Base-by-base conservation (phyloP, 371 early-diverging fungal species). In the Synchytrium microbalum region DNA sequence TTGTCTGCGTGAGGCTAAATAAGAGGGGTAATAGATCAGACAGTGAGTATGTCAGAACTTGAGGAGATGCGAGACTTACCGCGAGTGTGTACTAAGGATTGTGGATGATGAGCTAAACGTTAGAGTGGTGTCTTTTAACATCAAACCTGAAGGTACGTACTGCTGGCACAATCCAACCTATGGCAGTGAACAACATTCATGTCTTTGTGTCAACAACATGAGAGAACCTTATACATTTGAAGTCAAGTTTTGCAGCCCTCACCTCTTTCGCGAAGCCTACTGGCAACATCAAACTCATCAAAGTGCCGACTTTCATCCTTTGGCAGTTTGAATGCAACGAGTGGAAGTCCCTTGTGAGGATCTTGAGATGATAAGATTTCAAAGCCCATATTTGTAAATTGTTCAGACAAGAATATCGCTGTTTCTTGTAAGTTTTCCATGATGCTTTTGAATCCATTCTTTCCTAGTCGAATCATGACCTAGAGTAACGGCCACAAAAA, bases 211-310 rank as follows among this genome's bases (percentile, higher is more conserved):
- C n/a, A n/a, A n/a, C n/a, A n/a, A n/a, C n/a, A n/a, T n/a, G n/a
- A n/a, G n/a, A n/a, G n/a, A n/a, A n/a, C n/a, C n/a, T n/a, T n/a
- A n/a, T n/a, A n/a, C n/a, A n/a, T n/a, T n/a, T n/a, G n/a, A n/a
- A n/a, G n/a, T n/a, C n/a, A n/a, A 75, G 64, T 66, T 82, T 84
- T 54, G 82, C 84, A 29, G 85, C 84, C 82, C 85, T 82, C 84
- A 5, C 81, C 80, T 61, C 76, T 76, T 58, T 81, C 77, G 60
- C 83, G 76, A 2, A 86, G 64, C 56, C 71, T 68, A 31, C 70
- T 67, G 46, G 78, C 65, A 27, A 86, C 61, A 69, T 79, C 82
- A 64, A 77, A 83, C 66, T 79, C 69, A 38, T 65, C 56, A 27
- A 56, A 72, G 16, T 66, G 61, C 32, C 58, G 52, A 23, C 23